Base-by-base conservation (phyloP, 306 rosid genomes). In the Vachellia pachyceras region DNA sequence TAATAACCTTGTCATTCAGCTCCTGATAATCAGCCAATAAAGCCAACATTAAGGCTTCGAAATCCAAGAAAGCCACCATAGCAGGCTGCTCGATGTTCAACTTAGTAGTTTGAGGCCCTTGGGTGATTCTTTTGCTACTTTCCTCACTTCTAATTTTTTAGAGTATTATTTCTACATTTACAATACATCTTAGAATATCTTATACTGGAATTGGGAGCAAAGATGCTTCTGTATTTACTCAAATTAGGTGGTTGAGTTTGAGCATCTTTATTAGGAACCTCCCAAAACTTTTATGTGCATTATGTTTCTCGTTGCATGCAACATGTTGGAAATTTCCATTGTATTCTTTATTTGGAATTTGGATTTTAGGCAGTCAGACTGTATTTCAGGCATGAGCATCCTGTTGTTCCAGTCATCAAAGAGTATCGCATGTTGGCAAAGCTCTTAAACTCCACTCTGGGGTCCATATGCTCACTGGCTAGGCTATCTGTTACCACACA, bases 401-500 rank as follows among this genome's bases (percentile, higher is more conserved):
- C 99, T 76, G 84, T 95, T 79, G 85, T 95, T 86, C 98, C 98
- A 14, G 84, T 95, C 73, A 95, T 95, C 77, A 95, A 95, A 88
- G 99, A 93, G 87, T 92, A 95, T 73, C 89, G 99, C 40, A 90
- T 94, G 58, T 73, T 95, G 89, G 97, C 98, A 64, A 95, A 95
- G 88, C 94, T 95, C 76, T 87, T 90, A 72, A 93, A 95, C 90
- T 88, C 90, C 83, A 95, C 98, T 12, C 86, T 95, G 83, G 99
- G 94, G 78, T 95, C 99, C 49, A 90, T 93, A 81, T 91, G 99
- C 77, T 91, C 99, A 6, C 88, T 90, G 64, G 89, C 98, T 68
- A 88, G 91, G 88, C 87, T 89, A 3, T 95, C 97, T 52, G 79
- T 78, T 44, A 82, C 82, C 86, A 93, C 93, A 61, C 98, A 95